Conservation (phyloP, 306 rosid species). For the Lotus japonicus region DNA sequence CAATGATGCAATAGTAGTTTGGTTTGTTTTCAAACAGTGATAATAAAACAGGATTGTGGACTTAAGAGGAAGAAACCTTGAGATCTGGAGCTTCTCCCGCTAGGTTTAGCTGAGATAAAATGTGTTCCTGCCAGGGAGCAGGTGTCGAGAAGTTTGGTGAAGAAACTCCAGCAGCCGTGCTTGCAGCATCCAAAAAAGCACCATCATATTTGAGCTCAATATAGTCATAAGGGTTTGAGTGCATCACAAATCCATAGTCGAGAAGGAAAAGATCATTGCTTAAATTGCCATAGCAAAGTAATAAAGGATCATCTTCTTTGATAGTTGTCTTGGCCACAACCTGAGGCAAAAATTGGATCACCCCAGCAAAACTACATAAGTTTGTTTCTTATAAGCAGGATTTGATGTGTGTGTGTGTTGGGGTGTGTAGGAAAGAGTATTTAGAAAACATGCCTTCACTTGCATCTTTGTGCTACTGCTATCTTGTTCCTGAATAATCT, state of each 20-base stretch:
- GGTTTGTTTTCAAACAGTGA: not conserved
- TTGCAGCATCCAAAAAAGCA: slow-evolving; percentile 86
- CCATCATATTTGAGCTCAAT: slow-evolving; percentile 86
- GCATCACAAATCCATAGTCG: slow-evolving; percentile 84
- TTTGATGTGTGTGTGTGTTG: not conserved
- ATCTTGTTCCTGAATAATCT: slow-evolving; percentile 77
- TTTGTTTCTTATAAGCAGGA: not conserved
- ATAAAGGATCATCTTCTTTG: slow-evolving; percentile 53
- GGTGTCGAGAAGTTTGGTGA: slow-evolving; percentile 72
- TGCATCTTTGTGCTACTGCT: slow-evolving; percentile 34
- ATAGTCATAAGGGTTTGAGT: slow-evolving; percentile 70
- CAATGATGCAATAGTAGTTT: not conserved
- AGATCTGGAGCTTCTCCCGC: slow-evolving; percentile 70
- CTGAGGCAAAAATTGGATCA: slow-evolving; percentile 39
- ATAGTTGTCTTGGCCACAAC: slow-evolving; percentile 77
- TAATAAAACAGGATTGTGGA: not conserved
- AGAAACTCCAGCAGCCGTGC: slow-evolving; percentile 79
- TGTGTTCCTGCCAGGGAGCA: slow-evolving; percentile 62
- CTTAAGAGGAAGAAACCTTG: slow-evolving; percentile 49
- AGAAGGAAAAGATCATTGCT: slow-evolving; percentile 80
- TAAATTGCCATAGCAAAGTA: slow-evolving; percentile 71
- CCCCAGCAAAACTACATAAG: slow-evolving; percentile 4
- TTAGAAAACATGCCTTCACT: slow-evolving; percentile 52
- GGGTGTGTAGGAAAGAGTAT: not conserved
- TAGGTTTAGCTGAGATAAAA: slow-evolving; percentile 64